Conservation (phyloP, 208 protist species). For the Trypanosoma cruzi region DNA sequence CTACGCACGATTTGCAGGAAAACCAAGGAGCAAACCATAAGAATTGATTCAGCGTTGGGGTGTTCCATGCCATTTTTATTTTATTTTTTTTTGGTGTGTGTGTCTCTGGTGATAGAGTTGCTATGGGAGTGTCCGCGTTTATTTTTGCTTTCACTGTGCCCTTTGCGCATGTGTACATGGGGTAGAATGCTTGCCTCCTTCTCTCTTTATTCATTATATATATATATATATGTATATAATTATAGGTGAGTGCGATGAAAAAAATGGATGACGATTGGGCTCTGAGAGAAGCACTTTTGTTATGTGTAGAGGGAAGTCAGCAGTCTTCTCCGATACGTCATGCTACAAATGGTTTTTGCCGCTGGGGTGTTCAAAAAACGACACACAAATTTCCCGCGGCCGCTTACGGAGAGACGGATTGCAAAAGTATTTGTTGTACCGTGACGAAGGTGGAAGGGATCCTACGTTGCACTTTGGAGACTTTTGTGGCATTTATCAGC, state of each 20-base stretch:
- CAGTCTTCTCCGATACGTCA: neutral
- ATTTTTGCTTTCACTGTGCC: constrained; percentile 7
- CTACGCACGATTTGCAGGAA: constrained; percentile 48
- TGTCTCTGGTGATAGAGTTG: too few relatives aligned
- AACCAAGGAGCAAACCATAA: neutral
- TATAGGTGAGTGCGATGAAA: neutral
- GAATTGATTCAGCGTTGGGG: neutral
- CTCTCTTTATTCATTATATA: neutral
- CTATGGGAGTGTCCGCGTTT: neutral
- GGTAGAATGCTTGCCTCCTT: neutral
- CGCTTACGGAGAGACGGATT: neutral
- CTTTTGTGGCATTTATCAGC: constrained; percentile 26
- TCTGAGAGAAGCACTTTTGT: constrained; percentile 16
- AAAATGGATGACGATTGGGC: constrained; percentile 2
- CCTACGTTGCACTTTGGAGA: constrained; percentile 26
- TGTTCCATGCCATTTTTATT: too few relatives aligned
- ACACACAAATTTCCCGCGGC: constrained; percentile 3
- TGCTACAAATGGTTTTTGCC: too few relatives aligned
- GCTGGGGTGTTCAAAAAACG: constrained; percentile 2
- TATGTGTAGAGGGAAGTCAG: constrained; percentile 1
- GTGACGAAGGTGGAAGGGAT: constrained; percentile 18
- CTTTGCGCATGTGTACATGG: neutral
- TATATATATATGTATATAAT: constrained; percentile 7
- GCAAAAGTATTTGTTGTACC: neutral
- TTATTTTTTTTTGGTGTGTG: constrained; percentile 9